A percentile compares a stretch with the other conserved stretches of the same genome.
Conservation (phyloP, 2,329 filamentous ascomycete species). For the Exophiala bonariae region DNA sequence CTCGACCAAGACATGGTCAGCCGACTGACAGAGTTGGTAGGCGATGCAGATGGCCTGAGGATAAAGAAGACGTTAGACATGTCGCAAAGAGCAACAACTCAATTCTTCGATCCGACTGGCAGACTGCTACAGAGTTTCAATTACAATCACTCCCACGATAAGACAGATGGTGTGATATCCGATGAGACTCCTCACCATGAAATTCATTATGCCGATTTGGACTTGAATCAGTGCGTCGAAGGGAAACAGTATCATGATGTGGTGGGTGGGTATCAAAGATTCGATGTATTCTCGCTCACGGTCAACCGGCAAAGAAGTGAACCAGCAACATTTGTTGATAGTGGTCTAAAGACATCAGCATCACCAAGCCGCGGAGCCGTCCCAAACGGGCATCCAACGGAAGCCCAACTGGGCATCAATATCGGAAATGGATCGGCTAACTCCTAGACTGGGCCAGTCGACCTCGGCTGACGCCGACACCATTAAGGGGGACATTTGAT, state of each 20-base stretch:
- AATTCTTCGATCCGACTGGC: constrained; percentile 55
- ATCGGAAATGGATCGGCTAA: too few species aligned
- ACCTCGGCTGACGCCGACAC: too few species aligned
- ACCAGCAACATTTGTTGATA: constrained; percentile 28
- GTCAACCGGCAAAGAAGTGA: constrained; percentile 44
- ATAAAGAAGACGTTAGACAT: constrained; percentile 33
- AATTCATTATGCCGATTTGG: constrained; percentile 54
- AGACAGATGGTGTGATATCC: constrained; percentile 42
- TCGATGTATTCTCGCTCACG: constrained; percentile 55
- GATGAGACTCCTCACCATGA: too few species aligned
- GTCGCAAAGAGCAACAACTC: constrained; percentile 46
- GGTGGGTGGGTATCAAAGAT: constrained; percentile 56
- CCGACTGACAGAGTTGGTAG: constrained; percentile 32
- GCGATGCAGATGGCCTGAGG: constrained; percentile 25
- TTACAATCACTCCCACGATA: constrained; percentile 10
- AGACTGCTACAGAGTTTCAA: constrained; percentile 26
- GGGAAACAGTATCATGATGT: constrained; percentile 60
- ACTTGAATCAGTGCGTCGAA: constrained; percentile 52
- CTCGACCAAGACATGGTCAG: constrained; percentile 44
- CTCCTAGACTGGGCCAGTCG: too few species aligned
- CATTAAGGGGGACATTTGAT: too few species aligned
- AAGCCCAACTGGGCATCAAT: too few species aligned
- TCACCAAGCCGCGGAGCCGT: too few species aligned
- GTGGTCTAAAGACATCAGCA: too few species aligned
- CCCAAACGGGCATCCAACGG: too few species aligned